phyloP scores from a whole-genome alignment of 1,284 basidiomycete species.

The Anthracocystis panici-leucophaei region DNA sequence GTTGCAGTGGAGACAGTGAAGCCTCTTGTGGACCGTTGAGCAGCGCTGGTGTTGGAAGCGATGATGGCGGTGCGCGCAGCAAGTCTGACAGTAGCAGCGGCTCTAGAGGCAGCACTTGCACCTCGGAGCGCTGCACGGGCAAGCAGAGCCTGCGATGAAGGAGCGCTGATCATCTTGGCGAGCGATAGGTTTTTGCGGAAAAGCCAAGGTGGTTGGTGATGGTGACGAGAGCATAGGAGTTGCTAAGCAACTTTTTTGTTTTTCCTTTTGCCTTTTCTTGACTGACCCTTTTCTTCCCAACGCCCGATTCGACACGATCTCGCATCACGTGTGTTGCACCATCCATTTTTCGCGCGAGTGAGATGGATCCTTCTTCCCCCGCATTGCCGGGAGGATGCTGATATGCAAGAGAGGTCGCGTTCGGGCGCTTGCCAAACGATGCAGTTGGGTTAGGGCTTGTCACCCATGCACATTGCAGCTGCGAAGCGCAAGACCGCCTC shows the following conservation, averaged over 20 bases:
- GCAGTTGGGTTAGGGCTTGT: no score
- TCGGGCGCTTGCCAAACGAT: no score
- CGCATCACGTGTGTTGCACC: no score
- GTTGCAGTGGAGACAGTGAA: slow-evolving; percentile 12
- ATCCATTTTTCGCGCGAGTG: no score
- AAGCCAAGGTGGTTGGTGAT: neutral
- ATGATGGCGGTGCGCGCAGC: slow-evolving; percentile 12
- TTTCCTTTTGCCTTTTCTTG: no score
- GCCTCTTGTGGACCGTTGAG: slow-evolving; percentile 16
- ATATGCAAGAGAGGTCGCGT: no score
- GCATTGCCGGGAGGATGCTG: no score
- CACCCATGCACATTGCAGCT: no score
- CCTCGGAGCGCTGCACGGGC: slow-evolving; percentile 30
- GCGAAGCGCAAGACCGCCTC: no score
- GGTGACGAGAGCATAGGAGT: neutral
- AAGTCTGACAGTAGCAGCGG: neutral
- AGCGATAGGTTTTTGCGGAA: neutral
- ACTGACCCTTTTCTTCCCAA: no score
- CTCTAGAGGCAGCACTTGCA: slow-evolving; percentile 6
- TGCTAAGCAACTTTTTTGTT: neutral
- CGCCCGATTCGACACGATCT: no score
- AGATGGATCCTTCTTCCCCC: no score
- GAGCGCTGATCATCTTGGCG: slow-evolving; percentile 30
- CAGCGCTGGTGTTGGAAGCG: slow-evolving; percentile 5
- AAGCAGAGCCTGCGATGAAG: slow-evolving; percentile 24